A percentile compares a stretch with the other conserved stretches of the same genome.
Evolutionary conservation across 768 basidiomycete species (phyloP).

Genomic region (Cystofilobasidium capitatum): DNA sequence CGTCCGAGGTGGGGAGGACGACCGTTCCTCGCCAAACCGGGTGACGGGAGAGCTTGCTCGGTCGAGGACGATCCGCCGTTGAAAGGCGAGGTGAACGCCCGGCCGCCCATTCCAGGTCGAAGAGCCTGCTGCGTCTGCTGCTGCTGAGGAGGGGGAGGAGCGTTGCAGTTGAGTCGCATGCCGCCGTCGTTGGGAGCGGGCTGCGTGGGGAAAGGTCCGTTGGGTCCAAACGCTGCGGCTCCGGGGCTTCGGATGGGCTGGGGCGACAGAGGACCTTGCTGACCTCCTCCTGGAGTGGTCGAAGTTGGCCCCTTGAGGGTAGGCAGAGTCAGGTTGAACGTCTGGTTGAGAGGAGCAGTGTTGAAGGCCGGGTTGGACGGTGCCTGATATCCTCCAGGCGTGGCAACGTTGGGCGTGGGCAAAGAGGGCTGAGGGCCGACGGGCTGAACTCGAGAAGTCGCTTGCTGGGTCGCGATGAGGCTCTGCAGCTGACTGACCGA

Average conservation of each 20-base stretch:
- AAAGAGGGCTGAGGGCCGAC: neutral
- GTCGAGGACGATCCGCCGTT: neutral
- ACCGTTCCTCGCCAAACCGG: neutral
- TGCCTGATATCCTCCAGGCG: neutral
- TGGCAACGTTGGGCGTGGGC: neutral
- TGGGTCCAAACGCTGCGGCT: neutral
- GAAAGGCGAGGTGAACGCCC: constrained; percentile 12
- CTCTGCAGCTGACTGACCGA: constrained; percentile 25
- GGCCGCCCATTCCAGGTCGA: neutral
- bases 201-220: neutral
- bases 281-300: neutral
- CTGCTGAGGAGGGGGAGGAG: neutral
- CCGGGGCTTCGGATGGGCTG: neutral
- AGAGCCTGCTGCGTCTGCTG: neutral
- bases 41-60: neutral
- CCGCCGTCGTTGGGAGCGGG: neutral
- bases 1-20: constrained; percentile 7
- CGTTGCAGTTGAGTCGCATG: neutral
- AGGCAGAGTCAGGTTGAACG: neutral
- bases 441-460: neutral
- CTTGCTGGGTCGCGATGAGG: constrained; percentile 16
- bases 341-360: neutral
- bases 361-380: constrained; percentile 2
- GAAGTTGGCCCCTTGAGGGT: neutral
- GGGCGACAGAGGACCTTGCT: constrained; percentile 1